Evolutionary conservation across 345 rosid genomes (phyloP).

Genomic region (Heritiera fomes): DNA sequence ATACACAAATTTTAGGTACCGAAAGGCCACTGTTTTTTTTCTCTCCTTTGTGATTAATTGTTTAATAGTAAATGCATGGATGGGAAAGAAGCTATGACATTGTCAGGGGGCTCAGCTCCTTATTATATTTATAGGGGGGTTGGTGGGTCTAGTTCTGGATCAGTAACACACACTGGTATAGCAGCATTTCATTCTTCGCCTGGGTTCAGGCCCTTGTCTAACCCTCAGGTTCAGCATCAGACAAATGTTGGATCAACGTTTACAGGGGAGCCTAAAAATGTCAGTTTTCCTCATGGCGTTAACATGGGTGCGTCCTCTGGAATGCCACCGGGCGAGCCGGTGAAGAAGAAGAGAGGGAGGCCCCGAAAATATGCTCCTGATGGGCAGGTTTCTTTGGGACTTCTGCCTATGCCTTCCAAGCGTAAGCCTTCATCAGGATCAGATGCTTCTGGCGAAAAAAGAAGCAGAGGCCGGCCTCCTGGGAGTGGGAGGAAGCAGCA

Average conservation of each 20-base stretch:
- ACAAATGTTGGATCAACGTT: slow-evolving; percentile 54
- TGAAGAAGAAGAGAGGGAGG: slow-evolving; percentile 96
- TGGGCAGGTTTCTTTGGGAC: slow-evolving; percentile 84
- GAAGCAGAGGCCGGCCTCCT: slow-evolving; percentile 89
- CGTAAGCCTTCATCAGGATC: slow-evolving; percentile 57
- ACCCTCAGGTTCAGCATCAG: slow-evolving; percentile 49
- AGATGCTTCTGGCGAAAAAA: slow-evolving; percentile 56
- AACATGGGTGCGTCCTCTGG: slow-evolving; percentile 54
- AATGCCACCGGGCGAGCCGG: slow-evolving; percentile 47
- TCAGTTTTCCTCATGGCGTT: slow-evolving; percentile 57
- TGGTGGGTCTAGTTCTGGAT: slow-evolving; percentile 48
- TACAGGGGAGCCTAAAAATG: slow-evolving; percentile 53
- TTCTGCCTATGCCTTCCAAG: slow-evolving; percentile 62
- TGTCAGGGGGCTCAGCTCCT: slow-evolving; percentile 75
- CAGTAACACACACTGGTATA: slow-evolving; percentile 49
- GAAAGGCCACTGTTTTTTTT: neutral
- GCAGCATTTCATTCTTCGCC: slow-evolving; percentile 50
- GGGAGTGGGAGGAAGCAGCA: slow-evolving; percentile 98
- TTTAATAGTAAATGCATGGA: slow-evolving; percentile 85
- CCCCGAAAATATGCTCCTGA: slow-evolving; percentile 90
- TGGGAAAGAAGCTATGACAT: slow-evolving; percentile 90
- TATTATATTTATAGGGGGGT: slow-evolving; percentile 79
- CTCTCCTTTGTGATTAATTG: neutral
- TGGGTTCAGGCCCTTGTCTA: slow-evolving; percentile 58
- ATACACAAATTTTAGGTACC: slow-evolving; percentile 15